Conservation (phyloP, 768 basidiomycete species). For the Boletus rubescentipes region DNA sequence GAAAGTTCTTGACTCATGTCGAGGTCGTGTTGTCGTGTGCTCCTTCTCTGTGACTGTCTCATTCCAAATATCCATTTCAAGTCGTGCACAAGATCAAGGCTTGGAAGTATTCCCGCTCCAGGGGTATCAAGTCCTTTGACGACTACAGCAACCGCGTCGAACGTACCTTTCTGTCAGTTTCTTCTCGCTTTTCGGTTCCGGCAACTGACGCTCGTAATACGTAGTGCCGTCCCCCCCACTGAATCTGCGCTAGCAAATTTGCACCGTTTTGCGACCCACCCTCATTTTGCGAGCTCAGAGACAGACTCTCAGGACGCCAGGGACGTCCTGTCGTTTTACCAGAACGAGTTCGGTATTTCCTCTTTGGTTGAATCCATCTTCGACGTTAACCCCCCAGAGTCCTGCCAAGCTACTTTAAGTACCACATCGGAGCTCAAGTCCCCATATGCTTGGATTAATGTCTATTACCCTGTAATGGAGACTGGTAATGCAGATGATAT, state of each 20-base stretch:
- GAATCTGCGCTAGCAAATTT: slow-evolving; percentile 60
- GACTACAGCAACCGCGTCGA: slow-evolving; percentile 25
- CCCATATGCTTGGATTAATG: slow-evolving; percentile 79
- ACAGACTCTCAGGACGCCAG: slow-evolving; percentile 66
- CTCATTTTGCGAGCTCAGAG: slow-evolving; percentile 68
- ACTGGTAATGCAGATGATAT: slow-evolving; percentile 59
- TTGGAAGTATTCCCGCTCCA: slow-evolving; percentile 9
- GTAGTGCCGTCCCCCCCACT: slow-evolving; percentile 53
- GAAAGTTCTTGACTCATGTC: slow-evolving; percentile 3
- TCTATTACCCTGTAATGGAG: slow-evolving; percentile 88
- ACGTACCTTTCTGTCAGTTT: slow-evolving; percentile 36
- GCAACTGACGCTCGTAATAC: background rate
- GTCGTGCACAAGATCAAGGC: slow-evolving; percentile 1
- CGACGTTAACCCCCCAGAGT: slow-evolving; percentile 64
- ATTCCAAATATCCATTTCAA: background rate
- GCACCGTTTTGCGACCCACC: slow-evolving; percentile 59
- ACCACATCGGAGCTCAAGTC: slow-evolving; percentile 45
- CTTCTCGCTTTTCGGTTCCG: background rate
- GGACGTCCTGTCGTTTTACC: slow-evolving; percentile 65
- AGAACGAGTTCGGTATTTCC: slow-evolving; percentile 56
- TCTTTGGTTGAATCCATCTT: slow-evolving; percentile 54
- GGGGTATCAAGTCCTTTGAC: slow-evolving; percentile 5
- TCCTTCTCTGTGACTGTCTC: slow-evolving; percentile 12
- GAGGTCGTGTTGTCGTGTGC: slow-evolving; percentile 3
- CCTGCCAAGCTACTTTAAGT: slow-evolving; percentile 63